Percentiles rank a stretch among this genome's conserved stretches.
These are phyloP conservation scores for Aphanoascus verrucosus DNA, from an alignment of 2,329 filamentous ascomycete species.

Conservation along the genomic window DNA sequence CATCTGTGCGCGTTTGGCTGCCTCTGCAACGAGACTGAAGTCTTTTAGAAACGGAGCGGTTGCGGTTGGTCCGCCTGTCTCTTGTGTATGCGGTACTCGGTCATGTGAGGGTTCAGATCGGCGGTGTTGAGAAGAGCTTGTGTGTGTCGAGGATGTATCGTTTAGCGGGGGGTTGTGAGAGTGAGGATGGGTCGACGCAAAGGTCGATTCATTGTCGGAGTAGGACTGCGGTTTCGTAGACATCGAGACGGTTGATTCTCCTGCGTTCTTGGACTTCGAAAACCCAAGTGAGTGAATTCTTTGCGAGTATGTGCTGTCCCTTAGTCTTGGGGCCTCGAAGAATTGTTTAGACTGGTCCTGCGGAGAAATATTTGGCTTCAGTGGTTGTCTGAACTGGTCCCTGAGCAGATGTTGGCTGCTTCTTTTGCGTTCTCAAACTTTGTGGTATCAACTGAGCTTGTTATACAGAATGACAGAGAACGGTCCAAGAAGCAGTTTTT, in stretches of 20 bases:
- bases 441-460: too few relatives aligned
- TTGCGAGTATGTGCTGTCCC: background rate
- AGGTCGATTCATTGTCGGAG: background rate
- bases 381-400: too few relatives aligned
- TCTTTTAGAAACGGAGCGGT: slow-evolving; percentile 61
- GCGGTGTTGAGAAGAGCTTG: background rate
- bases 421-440: too few relatives aligned
- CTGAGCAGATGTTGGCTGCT: too few relatives aligned
- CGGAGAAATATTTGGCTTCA: too few relatives aligned
- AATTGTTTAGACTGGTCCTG: too few relatives aligned
- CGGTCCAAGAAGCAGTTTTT: too few relatives aligned
- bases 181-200: background rate
- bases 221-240: background rate
- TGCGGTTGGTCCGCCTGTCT: slow-evolving; percentile 18
- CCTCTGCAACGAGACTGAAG: slow-evolving; percentile 79
- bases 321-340: too few relatives aligned
- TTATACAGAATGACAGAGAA: too few relatives aligned
- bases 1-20: slow-evolving; percentile 85
- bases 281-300: background rate
- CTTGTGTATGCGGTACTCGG: background rate
- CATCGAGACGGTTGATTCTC: background rate
- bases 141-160: background rate
- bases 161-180: background rate
- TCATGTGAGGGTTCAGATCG: background rate
- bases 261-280: background rate